A percentile compares a stretch with the other conserved stretches of the same genome.
Conservation (phyloP, 495 filamentous ascomycete species). For the Trichoderma orchidacearum region DNA sequence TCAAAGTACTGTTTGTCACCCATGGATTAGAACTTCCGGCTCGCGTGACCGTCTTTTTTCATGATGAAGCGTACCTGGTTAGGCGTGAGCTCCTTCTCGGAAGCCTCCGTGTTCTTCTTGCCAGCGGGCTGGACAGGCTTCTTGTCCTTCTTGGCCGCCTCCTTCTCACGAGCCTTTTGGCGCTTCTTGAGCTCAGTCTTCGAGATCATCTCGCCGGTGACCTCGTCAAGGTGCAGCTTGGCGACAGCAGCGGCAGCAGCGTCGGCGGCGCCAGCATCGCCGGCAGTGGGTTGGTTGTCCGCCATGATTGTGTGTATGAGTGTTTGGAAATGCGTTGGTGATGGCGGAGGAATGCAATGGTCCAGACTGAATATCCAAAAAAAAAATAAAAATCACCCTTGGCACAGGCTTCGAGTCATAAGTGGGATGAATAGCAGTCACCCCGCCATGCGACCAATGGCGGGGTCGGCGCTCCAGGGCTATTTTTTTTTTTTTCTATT, state of each 20-base stretch:
- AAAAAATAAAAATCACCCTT: neutral
- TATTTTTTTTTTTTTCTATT: neutral
- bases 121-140: constrained; percentile 40
- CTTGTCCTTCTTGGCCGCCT: constrained; percentile 70
- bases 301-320: constrained; percentile 32
- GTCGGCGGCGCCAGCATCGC: constrained; percentile 15
- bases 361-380: neutral
- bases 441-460: constrained; percentile 1
- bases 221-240: constrained; percentile 71
- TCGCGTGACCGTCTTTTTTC: constrained; percentile 2
- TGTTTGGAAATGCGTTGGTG: neutral
- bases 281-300: constrained; percentile 9
- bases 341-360: neutral
- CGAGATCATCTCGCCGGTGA: constrained; percentile 71
- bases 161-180: constrained; percentile 77
- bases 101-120: constrained; percentile 32
- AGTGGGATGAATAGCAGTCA: neutral
- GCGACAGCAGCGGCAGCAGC: constrained; percentile 42
- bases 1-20: constrained; percentile 60
- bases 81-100: constrained; percentile 55
- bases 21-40: neutral
- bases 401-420: neutral
- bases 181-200: constrained; percentile 93
- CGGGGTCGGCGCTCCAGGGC: neutral
- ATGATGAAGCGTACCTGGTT: constrained; percentile 36